A percentile compares a stretch with the other conserved stretches of the same genome.
Evolutionary conservation across 768 basidiomycete species (phyloP).

Genomic region (Russula olivacea): DNA sequence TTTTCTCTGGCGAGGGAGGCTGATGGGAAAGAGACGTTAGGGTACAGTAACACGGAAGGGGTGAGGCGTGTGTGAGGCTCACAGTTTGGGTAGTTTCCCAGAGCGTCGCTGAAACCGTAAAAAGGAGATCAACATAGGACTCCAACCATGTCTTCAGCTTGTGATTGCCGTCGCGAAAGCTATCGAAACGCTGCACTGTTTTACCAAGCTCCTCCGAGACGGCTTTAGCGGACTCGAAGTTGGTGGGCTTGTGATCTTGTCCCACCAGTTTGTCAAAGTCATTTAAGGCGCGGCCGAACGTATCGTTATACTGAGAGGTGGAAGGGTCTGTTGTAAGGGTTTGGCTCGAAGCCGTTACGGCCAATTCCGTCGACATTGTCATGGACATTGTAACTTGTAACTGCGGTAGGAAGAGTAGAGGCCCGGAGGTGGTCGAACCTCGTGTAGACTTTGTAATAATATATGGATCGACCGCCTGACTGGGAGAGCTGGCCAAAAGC

Average conservation of each 20-base stretch:
- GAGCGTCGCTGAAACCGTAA: background rate
- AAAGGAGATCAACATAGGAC: background rate
- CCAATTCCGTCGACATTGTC: too few relatives aligned
- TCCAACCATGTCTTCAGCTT: background rate
- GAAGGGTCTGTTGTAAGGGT: too few relatives aligned
- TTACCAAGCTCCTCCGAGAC: background rate
- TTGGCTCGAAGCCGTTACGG: too few relatives aligned
- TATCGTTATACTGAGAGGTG: background rate
- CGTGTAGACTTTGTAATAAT: background rate
- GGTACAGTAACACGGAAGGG: too few relatives aligned
- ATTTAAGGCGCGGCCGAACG: background rate
- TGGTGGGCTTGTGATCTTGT: background rate
- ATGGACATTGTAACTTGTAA: too few relatives aligned
- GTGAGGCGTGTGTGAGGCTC: background rate
- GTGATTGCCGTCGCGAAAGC: background rate
- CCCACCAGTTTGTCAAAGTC: background rate
- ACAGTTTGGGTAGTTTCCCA: background rate
- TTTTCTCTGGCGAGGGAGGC: background rate
- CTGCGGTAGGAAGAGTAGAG: background rate
- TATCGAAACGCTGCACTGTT: background rate
- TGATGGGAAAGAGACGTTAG: background rate
- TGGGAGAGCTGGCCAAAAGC: too few relatives aligned
- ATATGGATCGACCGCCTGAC: too few relatives aligned
- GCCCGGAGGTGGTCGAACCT: background rate
- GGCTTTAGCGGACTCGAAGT: background rate